Percentiles rank a stretch among this genome's conserved stretches.
phyloP scores from a whole-genome alignment of 2,329 filamentous ascomycete species.

The Kalmusia sp. region DNA sequence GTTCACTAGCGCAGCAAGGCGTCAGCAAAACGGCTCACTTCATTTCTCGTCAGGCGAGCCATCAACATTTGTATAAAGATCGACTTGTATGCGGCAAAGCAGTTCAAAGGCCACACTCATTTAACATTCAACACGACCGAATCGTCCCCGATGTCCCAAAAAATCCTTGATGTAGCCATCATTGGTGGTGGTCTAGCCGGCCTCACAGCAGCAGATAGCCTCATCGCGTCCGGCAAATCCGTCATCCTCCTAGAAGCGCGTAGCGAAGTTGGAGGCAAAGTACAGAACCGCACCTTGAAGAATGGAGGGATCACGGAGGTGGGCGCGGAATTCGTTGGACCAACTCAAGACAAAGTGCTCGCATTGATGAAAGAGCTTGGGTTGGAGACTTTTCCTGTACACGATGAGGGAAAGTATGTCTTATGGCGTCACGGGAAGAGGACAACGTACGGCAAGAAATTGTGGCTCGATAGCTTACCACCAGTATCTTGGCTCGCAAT shows the following conservation, averaged over 20 bases:
- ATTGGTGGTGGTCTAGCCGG: constrained; percentile 50
- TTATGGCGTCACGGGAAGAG: constrained; percentile 24
- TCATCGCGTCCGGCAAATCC: constrained; percentile 48
- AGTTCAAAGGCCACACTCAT: too few relatives aligned
- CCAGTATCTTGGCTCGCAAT: constrained; percentile 18
- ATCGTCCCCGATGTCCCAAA: neutral
- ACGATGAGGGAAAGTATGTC: constrained; percentile 20
- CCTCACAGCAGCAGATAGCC: constrained; percentile 29
- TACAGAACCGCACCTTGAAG: constrained; percentile 35
- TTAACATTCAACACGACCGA: too few relatives aligned
- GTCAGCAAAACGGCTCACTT: too few relatives aligned
- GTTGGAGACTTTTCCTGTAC: constrained; percentile 23
- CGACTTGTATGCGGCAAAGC: too few relatives aligned
- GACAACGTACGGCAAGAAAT: constrained; percentile 16
- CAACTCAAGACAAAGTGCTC: constrained; percentile 28
- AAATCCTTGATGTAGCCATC: constrained; percentile 33
- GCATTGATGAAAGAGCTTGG: constrained; percentile 25
- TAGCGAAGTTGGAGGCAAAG: constrained; percentile 61
- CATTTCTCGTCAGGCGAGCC: too few relatives aligned
- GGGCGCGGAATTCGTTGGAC: constrained; percentile 30
- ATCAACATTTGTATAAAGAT: too few relatives aligned
- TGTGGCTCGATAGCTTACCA: constrained; percentile 19
- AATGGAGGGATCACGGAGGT: constrained; percentile 31
- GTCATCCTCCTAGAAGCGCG: constrained; percentile 59
- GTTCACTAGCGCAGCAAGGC: too few relatives aligned